Conservation (phyloP, 768 basidiomycete species). For the Boletus barrowsii region DNA sequence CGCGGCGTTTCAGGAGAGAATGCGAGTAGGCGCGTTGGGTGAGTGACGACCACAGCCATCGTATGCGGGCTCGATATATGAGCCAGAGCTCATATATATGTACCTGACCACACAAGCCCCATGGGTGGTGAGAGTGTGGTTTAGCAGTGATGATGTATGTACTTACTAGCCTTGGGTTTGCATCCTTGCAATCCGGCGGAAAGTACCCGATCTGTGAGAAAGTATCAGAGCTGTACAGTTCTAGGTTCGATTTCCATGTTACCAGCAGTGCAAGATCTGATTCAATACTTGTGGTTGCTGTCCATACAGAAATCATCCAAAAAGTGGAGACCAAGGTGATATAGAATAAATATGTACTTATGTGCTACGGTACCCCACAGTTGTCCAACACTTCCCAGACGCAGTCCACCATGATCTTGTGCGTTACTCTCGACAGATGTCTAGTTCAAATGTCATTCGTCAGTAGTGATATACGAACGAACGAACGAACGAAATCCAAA, state of each 20-base stretch:
- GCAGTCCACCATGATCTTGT: constrained; percentile 53
- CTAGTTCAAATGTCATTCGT: constrained; percentile 22
- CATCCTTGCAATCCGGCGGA: too few species aligned
- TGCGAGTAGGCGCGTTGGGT: background rate
- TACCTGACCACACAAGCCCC: background rate
- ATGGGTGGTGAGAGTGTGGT: too few species aligned
- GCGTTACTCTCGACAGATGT: constrained; percentile 49
- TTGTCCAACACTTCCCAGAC: constrained; percentile 38
- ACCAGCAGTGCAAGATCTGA: too few species aligned
- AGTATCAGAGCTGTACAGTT: too few species aligned
- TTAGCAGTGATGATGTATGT: too few species aligned
- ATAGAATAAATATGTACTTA: background rate
- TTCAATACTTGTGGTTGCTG: too few species aligned
- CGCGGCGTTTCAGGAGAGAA: background rate
- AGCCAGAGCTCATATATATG: background rate
- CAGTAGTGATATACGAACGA: background rate
- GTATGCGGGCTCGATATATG: too few species aligned
- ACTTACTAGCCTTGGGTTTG: too few species aligned
- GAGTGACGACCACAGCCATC: background rate
- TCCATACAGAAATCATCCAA: too few species aligned
- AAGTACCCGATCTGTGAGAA: too few species aligned
- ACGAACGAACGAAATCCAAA: background rate
- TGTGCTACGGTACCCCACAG: constrained; percentile 23
- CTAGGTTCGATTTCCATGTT: too few species aligned
- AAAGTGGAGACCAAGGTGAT: background rate